Evolutionary conservation across 2,329 filamentous ascomycete species (phyloP).

Genomic region (Colletotrichum eremochloae): DNA sequence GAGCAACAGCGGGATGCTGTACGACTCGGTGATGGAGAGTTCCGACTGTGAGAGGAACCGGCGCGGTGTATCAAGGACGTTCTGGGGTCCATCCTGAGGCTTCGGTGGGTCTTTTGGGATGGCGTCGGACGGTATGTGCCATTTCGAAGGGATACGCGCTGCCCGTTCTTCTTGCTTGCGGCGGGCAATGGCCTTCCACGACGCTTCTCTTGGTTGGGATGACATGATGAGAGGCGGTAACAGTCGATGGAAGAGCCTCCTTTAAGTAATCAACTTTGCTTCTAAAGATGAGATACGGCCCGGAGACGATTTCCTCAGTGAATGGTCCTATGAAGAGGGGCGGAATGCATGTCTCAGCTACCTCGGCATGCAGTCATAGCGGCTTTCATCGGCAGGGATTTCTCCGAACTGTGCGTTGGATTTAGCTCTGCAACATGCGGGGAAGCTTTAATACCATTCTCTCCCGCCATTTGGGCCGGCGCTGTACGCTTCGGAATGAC

Average conservation of each 20-base stretch:
- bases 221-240: neutral
- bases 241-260: neutral
- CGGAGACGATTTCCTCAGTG: neutral
- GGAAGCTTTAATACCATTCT: neutral
- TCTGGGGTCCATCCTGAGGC: conserved; percentile 21
- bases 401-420: neutral
- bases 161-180: conserved; percentile 33
- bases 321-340: neutral
- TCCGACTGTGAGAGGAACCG: conserved; percentile 21
- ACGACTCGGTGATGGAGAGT: conserved; percentile 25
- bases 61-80: conserved; percentile 21
- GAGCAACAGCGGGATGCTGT: conserved; percentile 15
- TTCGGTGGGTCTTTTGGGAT: conserved; percentile 25
- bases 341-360: neutral
- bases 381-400: neutral
- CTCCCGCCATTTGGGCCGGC: neutral
- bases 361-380: neutral
- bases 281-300: neutral
- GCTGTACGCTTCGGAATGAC: neutral
- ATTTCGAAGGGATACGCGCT: conserved; percentile 26
- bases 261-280: too few relatives aligned
- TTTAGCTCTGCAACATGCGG: neutral
- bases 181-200: conserved; percentile 27
- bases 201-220: conserved; percentile 1
- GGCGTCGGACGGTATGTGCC: conserved; percentile 10